Base-by-base conservation (phyloP, 2,329 filamentous ascomycete genomes). In the Alternaria consortialis region DNA sequence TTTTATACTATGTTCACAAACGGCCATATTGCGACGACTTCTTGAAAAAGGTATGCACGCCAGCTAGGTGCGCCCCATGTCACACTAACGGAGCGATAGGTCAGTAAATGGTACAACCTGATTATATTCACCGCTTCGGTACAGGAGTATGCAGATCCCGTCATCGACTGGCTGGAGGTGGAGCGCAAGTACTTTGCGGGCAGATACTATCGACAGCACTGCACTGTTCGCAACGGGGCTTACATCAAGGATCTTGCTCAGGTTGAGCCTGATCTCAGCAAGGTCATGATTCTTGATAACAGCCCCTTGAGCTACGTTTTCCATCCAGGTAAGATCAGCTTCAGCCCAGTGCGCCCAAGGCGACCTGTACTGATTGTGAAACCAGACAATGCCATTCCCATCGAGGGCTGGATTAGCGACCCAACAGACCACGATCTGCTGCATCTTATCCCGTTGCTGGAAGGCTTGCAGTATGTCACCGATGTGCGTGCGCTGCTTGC, bases 381-480 rank as follows among this genome's bases (percentile, higher is more conserved):
- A 50, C 60, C 74, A 99, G 95, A 99, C 80, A 99, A 99, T 82
- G 95, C 95, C 52, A 97, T 99, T 74, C 95, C 95, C 3, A 98
- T 99, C 76, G 94, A 98, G 83, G 95, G 95, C 75, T 99, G 95
- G 95, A 98, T 99, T 81, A 97, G 90, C 79, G 95, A 99, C 81
- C 95, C 95, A 23, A 98, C 95, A 27, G 95, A 99, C 81, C 95
- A 94, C 77, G 94, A 97, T 76, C 84, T 99, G 67, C 86, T 98
- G 79, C 93, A 98, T 79, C 85, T 99, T 62, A 89, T 99, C 60
- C 95, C 95, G 32, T 84, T 98, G 72, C 85, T 99, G 44, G 95
- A 99, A 81, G 95, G 93, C 17, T 82, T 99, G 74, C 95, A 98
- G 82, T 97, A 98, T 80, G 94, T 95, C 68, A 97, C 94, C 53